Evolutionary conservation across 148 eudicot genomes (phyloP), one percentile per base, ranked within the genome.

Genomic region (Persicaria tinctoria): DNA sequence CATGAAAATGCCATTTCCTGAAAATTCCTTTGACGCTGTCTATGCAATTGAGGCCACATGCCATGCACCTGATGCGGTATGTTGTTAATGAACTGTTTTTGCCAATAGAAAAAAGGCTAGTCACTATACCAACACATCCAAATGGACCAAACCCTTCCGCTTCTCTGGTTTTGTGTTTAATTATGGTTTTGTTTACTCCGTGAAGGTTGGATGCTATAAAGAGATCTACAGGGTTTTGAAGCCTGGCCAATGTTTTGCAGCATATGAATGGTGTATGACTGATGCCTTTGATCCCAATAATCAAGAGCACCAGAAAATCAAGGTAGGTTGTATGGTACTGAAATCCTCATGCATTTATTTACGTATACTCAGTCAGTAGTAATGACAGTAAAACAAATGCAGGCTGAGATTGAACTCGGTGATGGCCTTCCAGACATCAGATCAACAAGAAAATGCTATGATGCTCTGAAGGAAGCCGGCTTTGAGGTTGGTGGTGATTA

Each of bases 11-110:
- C 96, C 98, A 78, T 83, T 95, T 63, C 85, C 89, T 10, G 98
- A 95, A 44, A 81, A 92, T 77, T 79, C 79, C 74, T 95, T 85
- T 75, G 97, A 95, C 82, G 97, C 96, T 4, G 89, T 89, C 0
- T 95, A 90, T 85, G 98, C 96, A 75, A 95, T 95, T 68, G 98
- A 92, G 77, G 98, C 98, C 76, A 95, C 97, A 32, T 92, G 98
- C 70, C 98, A 95, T 80, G 98, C 98, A 41, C 98, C 97, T 8
- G 93, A 95, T 86, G 84, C 88, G 80, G 98, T 94, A 85, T 41
- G 84, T 76, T 75, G 18, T 9, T 75, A 32, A 20, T 50, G 66
- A 3, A 3, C 54, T 11, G 13, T 51, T 51, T 51, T 11, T 11
- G 14, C 12, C 14, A 11, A 32, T 32, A 32, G 41, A 32, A 3